phyloP scores from a whole-genome alignment of 106 monocot genomes.

The Narthecium ossifragum region DNA sequence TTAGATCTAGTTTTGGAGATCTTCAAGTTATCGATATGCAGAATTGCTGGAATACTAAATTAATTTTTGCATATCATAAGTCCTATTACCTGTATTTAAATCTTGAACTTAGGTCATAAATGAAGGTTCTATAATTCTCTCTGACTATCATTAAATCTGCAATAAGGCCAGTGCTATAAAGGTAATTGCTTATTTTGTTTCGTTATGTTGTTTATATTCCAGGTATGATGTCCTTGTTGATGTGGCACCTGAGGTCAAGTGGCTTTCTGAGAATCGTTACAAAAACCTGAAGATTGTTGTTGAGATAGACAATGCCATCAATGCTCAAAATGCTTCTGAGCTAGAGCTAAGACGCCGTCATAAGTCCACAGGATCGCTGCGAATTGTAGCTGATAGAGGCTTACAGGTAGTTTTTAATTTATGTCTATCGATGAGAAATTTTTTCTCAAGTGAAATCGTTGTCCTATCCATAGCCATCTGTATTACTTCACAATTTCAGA shows the following conservation, averaged over 20 bases:
- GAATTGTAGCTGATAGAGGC: constrained; percentile 86
- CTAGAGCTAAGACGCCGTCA: constrained; percentile 66
- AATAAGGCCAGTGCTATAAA: no score
- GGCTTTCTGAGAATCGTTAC: constrained; percentile 65
- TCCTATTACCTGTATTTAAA: no score
- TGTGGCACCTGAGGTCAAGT: constrained; percentile 76
- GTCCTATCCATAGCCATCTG: no score
- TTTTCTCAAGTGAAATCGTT: background rate
- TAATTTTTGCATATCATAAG: no score
- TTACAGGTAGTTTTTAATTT: constrained; percentile 49
- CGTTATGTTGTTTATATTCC: constrained; percentile 16
- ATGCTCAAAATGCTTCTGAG: constrained; percentile 77
- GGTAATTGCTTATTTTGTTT: no score
- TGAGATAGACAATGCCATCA: constrained; percentile 75
- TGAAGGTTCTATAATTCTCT: no score
- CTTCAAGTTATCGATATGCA: no score
- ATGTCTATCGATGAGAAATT: background rate
- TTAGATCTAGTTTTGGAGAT: no score
- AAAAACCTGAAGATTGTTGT: constrained; percentile 78
- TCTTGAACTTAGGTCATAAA: no score
- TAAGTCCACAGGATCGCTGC: constrained; percentile 69
- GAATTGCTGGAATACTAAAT: no score
- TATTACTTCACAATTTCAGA: no score
- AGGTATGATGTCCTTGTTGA: constrained; percentile 87
- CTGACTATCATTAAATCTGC: no score